Evolutionary conservation across 2,329 filamentous ascomycete species (phyloP), one percentile per base, ranked within the genome.

Genomic region (Lecanosticta acicola): DNA sequence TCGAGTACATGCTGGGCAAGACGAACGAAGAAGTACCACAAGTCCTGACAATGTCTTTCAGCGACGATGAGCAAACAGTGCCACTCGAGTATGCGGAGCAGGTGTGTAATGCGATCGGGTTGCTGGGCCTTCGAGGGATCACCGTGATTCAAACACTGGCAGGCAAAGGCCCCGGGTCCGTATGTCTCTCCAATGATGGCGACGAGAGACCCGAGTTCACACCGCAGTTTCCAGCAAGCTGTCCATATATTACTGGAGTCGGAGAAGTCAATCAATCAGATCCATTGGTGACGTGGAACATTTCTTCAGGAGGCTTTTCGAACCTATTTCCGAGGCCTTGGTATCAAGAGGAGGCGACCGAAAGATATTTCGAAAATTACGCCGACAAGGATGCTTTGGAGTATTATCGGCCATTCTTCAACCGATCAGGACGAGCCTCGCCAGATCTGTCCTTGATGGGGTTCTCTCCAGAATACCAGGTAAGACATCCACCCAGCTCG

Each of bases 41-140:
- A 42, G 75, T 80, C 8, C 74, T 85, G 56, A 77, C 73, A 35
- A 80, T 76, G 8, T 83, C 78, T 0, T 85, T 85, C 60, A 80
- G 78, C 41, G 80, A 84, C 49, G 72, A 78, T 11, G 24, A 29
- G 24, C 5, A 29, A 7, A 29, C 24, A 29, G 24, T 39, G 3
- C 81, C 81, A 0, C 57, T 67, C 2, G 71, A 72, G 9, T 85
- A 84, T 57, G 77, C 78, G n/a, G 66, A 68, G 39, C 73, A 74
- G 41, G 78, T 83, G 5, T 85, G 82, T 69, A 74, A 77, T 53
- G 68, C 79, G 58, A 80, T 84, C 56, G 78, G 76, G 39, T 73
- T 81, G 56, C 75, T 85, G 34, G 81, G 80, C 14, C 73, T 78
- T 1, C 77, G 81, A 32, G 83, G 82, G 13, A 74, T 80, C 2